Evolutionary conservation across 176 grass and related monocot species (phyloP).

Genomic region (Oryza officinalis): DNA sequence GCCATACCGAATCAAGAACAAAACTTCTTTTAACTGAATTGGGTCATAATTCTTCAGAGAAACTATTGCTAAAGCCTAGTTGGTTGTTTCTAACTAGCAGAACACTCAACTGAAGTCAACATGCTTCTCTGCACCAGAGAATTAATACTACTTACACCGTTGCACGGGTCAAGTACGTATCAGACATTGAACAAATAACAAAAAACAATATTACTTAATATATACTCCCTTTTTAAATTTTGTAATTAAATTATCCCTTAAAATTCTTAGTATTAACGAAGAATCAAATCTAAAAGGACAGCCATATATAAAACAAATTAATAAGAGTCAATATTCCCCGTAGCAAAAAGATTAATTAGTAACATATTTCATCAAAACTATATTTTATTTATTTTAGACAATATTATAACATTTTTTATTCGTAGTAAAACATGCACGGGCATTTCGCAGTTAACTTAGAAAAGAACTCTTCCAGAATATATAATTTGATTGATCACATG

Average conservation of each 20-base stretch:
- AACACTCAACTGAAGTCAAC: not conserved
- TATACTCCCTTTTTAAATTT: no score
- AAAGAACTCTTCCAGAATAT: no score
- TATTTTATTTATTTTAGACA: no score
- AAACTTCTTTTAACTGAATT: not conserved
- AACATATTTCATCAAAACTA: no score
- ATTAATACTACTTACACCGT: no score
- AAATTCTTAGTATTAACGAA: no score
- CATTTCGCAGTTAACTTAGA: no score
- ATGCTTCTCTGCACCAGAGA: not conserved
- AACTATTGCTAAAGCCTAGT: not conserved
- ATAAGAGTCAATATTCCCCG: not conserved
- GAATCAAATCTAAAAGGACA: no score
- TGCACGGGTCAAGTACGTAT: conserved; percentile 9
- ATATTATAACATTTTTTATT: no score
- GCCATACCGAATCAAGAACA: not conserved
- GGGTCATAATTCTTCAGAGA: not conserved
- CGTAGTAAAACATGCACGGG: no score
- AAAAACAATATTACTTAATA: not conserved
- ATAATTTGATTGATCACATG: not conserved
- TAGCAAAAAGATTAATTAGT: no score
- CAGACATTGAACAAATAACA: not conserved
- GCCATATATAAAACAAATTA: not conserved
- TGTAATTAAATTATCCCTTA: no score
- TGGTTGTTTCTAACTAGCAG: not conserved